Percentiles rank a stretch among this genome's conserved stretches.
Evolutionary conservation across 192 early-diverging fungal genomes (phyloP).

Genomic region (Entomortierella beljakovae): DNA sequence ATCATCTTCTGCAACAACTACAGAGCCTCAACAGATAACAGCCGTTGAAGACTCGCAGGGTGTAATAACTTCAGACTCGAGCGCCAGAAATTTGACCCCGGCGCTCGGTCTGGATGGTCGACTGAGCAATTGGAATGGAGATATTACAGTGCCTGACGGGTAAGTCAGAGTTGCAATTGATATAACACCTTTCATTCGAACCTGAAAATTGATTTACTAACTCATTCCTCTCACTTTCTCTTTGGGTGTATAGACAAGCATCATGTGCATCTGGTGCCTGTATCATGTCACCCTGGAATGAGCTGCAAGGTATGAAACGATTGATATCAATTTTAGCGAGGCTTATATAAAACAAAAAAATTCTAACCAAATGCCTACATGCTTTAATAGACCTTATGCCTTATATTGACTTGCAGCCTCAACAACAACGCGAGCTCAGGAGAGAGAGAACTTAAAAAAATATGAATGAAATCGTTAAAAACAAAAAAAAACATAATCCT

Average conservation of each 20-base stretch:
- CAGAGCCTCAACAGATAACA: not conserved
- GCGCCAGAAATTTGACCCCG: slow-evolving; percentile 11
- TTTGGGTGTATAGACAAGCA: slow-evolving; percentile 43
- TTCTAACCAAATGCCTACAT: not conserved
- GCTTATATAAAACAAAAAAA: not conserved
- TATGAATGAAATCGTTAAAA: not conserved
- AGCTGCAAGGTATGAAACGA: slow-evolving; percentile 32
- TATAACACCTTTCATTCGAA: not conserved
- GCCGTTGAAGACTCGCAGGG: not conserved
- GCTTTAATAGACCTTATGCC: slow-evolving; percentile 17
- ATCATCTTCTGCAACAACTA: not conserved
- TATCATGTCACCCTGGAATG: slow-evolving; percentile 51
- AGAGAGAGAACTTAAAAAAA: slow-evolving; percentile 17
- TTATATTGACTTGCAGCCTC: slow-evolving; percentile 20
- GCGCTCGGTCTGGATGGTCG: slow-evolving; percentile 46
- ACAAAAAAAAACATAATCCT: too few species aligned
- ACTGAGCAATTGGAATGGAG: slow-evolving; percentile 47
- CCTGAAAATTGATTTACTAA: not conserved
- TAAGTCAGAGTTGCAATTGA: not conserved
- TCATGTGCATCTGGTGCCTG: slow-evolving; percentile 39
- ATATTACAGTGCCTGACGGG: slow-evolving; percentile 38
- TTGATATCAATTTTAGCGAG: not conserved
- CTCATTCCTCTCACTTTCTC: not conserved
- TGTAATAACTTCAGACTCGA: not conserved
- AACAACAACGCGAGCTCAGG: slow-evolving; percentile 41